Conservation (phyloP, 2,329 filamentous ascomycete species). For the Thielaviopsis populi region DNA sequence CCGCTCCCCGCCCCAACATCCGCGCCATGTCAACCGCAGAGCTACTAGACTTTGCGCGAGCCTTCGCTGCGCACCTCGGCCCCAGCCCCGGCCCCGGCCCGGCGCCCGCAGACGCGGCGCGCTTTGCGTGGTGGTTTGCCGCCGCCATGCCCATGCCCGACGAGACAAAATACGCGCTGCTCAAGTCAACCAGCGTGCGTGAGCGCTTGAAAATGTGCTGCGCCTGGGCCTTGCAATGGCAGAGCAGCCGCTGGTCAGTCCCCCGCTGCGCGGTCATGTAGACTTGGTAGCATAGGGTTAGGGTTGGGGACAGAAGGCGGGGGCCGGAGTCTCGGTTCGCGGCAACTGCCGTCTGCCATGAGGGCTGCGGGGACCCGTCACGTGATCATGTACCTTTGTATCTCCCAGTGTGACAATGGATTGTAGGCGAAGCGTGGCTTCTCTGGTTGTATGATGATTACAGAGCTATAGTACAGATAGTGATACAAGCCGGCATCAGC, state of each 20-base stretch:
- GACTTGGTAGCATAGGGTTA: not conserved
- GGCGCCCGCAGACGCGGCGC: conserved; percentile 57
- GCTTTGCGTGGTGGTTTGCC: conserved; percentile 85
- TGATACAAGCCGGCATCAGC: not conserved
- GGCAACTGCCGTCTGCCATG: not conserved
- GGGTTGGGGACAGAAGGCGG: not conserved
- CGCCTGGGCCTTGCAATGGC: conserved; percentile 59
- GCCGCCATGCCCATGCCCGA: conserved; percentile 65
- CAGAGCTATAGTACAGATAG: not conserved
- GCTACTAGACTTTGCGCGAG: conserved; percentile 48
- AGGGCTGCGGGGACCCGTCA: not conserved
- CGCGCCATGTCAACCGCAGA: conserved; percentile 50
- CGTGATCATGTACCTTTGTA: not conserved
- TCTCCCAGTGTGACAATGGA: not conserved
- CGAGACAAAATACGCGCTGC: conserved; percentile 61
- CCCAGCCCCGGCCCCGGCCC: conserved; percentile 51
- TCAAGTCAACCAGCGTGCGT: conserved; percentile 60
- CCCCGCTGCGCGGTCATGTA: conserved; percentile 10
- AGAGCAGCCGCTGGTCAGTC: conserved; percentile 55
- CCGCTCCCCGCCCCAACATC: conserved; percentile 14
- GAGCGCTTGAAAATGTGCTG: conserved; percentile 72
- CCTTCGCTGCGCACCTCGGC: conserved; percentile 39
- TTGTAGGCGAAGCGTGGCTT: not conserved
- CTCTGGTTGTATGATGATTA: not conserved
- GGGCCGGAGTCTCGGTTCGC: not conserved